Evolutionary conservation across 305 asterid genomes (phyloP).

Genomic region (Fraxinus sp.): DNA sequence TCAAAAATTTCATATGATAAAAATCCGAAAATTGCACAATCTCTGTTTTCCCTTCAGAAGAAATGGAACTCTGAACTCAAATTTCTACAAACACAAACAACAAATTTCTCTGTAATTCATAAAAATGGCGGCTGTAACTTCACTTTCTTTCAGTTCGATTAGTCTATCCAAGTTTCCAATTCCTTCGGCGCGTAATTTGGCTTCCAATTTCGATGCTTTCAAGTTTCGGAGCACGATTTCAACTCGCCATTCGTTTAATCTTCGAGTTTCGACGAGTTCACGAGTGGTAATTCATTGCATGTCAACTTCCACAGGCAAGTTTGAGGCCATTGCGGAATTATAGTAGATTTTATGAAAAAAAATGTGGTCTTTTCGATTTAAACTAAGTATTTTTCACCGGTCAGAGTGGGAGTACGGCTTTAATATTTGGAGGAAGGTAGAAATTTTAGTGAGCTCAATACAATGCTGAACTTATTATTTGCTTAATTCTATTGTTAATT

Average conservation of each 20-base stretch:
- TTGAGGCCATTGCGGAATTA: not conserved
- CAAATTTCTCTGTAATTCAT: not conserved
- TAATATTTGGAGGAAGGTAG: not conserved
- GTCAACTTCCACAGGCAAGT: slow-evolving; percentile 57
- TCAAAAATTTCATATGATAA: not conserved
- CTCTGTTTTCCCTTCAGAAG: slow-evolving; percentile 8
- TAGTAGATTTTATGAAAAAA: not conserved
- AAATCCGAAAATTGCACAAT: slow-evolving; percentile 30
- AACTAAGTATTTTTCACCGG: not conserved
- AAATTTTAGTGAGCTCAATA: not conserved
- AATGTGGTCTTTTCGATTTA: not conserved
- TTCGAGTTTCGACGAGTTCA: slow-evolving; percentile 40
- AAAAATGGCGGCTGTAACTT: slow-evolving; percentile 70
- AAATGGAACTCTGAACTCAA: slow-evolving; percentile 23
- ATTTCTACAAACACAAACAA: not conserved
- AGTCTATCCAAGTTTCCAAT: slow-evolving; percentile 51
- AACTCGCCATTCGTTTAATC: slow-evolving; percentile 22
- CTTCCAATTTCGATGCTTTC: slow-evolving; percentile 41
- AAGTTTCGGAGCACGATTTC: slow-evolving; percentile 49
- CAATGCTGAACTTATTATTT: not conserved
- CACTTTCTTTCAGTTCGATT: slow-evolving; percentile 56
- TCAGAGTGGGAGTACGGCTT: not conserved
- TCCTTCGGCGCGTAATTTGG: slow-evolving; percentile 33
- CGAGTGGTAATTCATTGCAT: slow-evolving; percentile 63
- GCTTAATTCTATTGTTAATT: not conserved